A percentile compares a stretch with the other conserved stretches of the same genome.
Evolutionary conservation across 345 rosid species (phyloP).

Genomic region (Arabidopsis suecica): DNA sequence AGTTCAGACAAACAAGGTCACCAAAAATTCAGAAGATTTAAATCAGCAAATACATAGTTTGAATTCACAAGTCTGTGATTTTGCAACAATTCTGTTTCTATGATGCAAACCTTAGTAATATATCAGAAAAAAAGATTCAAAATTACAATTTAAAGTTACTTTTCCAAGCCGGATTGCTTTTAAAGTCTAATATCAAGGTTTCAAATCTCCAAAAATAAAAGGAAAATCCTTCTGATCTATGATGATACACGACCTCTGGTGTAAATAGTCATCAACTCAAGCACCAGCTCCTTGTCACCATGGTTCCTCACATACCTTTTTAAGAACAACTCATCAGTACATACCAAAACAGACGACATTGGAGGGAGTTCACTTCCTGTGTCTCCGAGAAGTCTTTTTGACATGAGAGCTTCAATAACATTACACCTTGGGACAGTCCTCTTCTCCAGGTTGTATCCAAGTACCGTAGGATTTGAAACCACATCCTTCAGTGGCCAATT

Average conservation of each 20-base stretch:
- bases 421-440: constrained; percentile 45
- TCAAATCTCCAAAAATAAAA: not conserved
- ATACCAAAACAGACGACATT: not conserved
- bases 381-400: constrained; percentile 22
- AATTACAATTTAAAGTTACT: not conserved
- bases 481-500: constrained; percentile 31
- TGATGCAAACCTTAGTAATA: not conserved
- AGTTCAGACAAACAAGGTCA: too few species aligned
- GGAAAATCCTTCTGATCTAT: not conserved
- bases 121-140: not conserved
- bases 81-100: not conserved
- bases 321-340: not conserved
- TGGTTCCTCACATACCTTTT: not conserved
- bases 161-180: not conserved
- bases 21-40: not conserved
- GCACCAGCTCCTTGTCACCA: not conserved
- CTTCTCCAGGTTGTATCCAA: constrained; percentile 39
- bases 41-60: not conserved
- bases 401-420: constrained; percentile 29
- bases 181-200: not conserved
- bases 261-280: not conserved
- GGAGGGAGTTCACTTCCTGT: not conserved
- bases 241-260: not conserved
- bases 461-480: not conserved
- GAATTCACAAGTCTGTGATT: not conserved